Percentiles rank a stretch among this genome's conserved stretches.
Conservation (phyloP, 2,329 filamentous ascomycete species). For the Myriangium duriaei region DNA sequence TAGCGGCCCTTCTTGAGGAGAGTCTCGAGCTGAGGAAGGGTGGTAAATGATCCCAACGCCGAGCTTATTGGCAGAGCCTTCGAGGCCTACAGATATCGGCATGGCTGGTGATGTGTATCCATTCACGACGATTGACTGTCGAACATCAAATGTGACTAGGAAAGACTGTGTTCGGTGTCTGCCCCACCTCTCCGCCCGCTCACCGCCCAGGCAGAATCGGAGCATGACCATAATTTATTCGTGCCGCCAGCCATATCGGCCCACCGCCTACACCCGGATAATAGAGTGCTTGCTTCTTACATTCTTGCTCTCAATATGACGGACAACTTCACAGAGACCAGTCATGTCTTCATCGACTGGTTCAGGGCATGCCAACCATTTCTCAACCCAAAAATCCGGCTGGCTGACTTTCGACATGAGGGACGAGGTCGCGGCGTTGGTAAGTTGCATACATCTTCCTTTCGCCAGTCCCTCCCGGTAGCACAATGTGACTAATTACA, state of each 20-base stretch:
- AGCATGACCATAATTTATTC: not conserved
- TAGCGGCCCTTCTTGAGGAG: constrained; percentile 11
- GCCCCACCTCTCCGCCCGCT: too few species aligned
- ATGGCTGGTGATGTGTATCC: too few species aligned
- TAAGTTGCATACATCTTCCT: constrained; percentile 30
- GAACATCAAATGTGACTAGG: not conserved
- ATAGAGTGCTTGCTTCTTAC: too few species aligned
- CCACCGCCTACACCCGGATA: too few species aligned
- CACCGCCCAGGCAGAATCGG: not conserved
- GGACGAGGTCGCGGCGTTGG: constrained; percentile 51
- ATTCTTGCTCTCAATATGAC: too few species aligned
- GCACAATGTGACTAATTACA: constrained; percentile 1
- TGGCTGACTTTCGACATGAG: constrained; percentile 44
- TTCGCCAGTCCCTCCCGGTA: not conserved
- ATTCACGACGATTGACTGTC: too few species aligned
- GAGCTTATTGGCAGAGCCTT: constrained; percentile 96
- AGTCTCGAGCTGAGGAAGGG: constrained; percentile 33
- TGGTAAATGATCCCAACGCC: constrained; percentile 88
- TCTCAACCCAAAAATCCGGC: constrained; percentile 44
- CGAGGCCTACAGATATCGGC: constrained; percentile 57
- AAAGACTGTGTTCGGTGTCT: not conserved
- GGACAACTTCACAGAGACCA: not conserved
- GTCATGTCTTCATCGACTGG: constrained; percentile 42
- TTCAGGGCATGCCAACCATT: constrained; percentile 40
- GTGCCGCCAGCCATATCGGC: not conserved